A percentile compares a stretch with the other conserved stretches of the same genome.
phyloP scores from a whole-genome alignment of 2,329 filamentous ascomycete species.

The Pseudovirgaria hyperparasitica region DNA sequence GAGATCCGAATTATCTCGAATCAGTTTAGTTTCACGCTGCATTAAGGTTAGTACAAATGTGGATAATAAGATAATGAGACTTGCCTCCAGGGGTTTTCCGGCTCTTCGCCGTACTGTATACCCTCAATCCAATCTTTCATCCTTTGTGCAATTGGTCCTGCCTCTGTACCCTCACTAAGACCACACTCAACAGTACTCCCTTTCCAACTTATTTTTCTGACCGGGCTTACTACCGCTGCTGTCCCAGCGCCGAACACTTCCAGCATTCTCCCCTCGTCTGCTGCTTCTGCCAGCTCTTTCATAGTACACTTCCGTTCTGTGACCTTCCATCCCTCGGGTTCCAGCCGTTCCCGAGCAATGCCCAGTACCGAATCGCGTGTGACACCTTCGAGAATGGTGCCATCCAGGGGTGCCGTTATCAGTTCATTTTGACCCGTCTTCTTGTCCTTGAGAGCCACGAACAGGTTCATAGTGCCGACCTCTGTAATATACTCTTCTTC shows the following conservation, averaged over 20 bases:
- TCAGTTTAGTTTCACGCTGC: no score
- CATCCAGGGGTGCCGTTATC: slow-evolving; percentile 88
- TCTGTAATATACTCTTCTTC: slow-evolving; percentile 94
- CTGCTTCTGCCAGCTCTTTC: slow-evolving; percentile 68
- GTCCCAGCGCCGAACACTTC: slow-evolving; percentile 93
- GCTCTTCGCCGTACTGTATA: slow-evolving; percentile 88
- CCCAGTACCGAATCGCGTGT: slow-evolving; percentile 83
- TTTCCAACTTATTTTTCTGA: slow-evolving; percentile 81
- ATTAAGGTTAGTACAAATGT: no score
- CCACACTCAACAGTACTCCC: slow-evolving; percentile 73
- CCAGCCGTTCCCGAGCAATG: slow-evolving; percentile 72
- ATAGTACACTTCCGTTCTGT: slow-evolving; percentile 88
- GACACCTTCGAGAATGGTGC: slow-evolving; percentile 91
- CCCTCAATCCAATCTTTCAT: slow-evolving; percentile 97
- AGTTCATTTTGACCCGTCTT: slow-evolving; percentile 84
- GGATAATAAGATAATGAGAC: slow-evolving; percentile 8
- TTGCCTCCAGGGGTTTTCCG: slow-evolving; percentile 76
- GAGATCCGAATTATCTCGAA: no score
- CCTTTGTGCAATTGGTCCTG: slow-evolving; percentile 67
- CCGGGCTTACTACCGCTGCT: slow-evolving; percentile 83
- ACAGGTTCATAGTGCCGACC: slow-evolving; percentile 98
- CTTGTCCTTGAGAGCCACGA: slow-evolving; percentile 73
- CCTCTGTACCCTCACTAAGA: slow-evolving; percentile 67
- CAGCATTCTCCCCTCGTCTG: slow-evolving; percentile 70
- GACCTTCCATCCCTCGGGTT: slow-evolving; percentile 76